A percentile compares a stretch with the other conserved stretches of the same genome.
phyloP scores from a whole-genome alignment of 495 filamentous ascomycete species.

The Chaetomium fimeti region DNA sequence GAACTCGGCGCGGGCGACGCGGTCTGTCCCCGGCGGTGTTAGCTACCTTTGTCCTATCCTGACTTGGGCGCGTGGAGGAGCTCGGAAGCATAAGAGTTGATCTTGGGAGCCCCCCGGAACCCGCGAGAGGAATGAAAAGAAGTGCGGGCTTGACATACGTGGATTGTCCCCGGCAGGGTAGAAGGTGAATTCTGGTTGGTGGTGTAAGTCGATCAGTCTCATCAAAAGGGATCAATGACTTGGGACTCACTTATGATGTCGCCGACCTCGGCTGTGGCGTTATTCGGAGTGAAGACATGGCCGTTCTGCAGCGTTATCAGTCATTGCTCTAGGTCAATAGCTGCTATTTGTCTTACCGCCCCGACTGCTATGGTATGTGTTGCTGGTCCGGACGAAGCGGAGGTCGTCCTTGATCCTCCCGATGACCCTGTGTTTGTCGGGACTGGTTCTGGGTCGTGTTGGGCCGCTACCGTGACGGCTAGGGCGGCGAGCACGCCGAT shows the following conservation, averaged over 20 bases:
- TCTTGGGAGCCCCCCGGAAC: too few relatives aligned
- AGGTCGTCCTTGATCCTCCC: conserved; percentile 8
- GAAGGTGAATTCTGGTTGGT: conserved; percentile 52
- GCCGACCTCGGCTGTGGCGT: conserved; percentile 37
- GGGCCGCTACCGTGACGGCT: conserved; percentile 7
- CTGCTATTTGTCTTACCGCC: conserved; percentile 26
- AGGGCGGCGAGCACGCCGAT: conserved; percentile 21
- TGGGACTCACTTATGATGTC: conserved; percentile 41
- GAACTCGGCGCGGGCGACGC: conserved; percentile 57
- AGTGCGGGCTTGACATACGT: not conserved
- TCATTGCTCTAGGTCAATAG: not conserved
- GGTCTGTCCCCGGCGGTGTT: conserved; percentile 33
- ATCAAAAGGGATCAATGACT: not conserved
- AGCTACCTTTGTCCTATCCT: not conserved
- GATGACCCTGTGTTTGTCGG: not conserved
- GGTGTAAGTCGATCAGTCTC: conserved; percentile 8
- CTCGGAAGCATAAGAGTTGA: not conserved
- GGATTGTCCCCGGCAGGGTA: conserved; percentile 40
- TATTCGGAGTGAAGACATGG: conserved; percentile 38
- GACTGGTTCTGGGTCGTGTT: not conserved
- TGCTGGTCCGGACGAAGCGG: conserved; percentile 19
- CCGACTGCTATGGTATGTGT: conserved; percentile 37
- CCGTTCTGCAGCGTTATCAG: conserved; percentile 30
- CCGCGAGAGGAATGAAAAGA: not conserved
- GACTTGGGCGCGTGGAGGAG: not conserved